These are phyloP conservation scores for Apiospora saccharicola DNA, from an alignment of 2,329 filamentous ascomycete genomes.

Conservation along the genomic window DNA sequence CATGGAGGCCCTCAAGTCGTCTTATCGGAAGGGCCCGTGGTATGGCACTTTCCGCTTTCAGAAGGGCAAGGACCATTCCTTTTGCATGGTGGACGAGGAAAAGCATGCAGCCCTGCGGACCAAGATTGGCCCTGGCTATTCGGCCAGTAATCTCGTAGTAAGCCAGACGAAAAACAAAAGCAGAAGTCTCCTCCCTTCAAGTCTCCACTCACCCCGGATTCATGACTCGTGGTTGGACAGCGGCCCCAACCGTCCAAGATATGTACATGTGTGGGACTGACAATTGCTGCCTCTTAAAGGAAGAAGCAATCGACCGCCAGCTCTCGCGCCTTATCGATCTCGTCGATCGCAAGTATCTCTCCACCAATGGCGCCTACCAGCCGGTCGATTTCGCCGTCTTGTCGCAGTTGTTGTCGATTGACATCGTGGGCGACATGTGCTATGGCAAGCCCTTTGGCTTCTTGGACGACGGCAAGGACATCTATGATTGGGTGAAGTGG, in stretches of 20 bases:
- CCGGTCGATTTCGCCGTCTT: conserved; percentile 48
- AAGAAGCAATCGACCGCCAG: conserved; percentile 32
- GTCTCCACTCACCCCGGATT: neutral
- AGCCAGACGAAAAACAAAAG: neutral
- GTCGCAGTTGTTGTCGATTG: conserved; percentile 49
- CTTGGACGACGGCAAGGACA: conserved; percentile 41
- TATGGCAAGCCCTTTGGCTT: conserved; percentile 45
- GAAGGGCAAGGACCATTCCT: conserved; percentile 30
- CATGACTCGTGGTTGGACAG: neutral
- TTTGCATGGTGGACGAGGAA: conserved; percentile 28
- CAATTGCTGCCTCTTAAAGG: too few relatives aligned
- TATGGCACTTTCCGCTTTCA: conserved; percentile 31
- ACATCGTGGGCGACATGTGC: conserved; percentile 45
- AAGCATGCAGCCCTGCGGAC: conserved; percentile 35
- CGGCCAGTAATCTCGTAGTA: conserved; percentile 26
- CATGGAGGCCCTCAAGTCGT: conserved; percentile 31
- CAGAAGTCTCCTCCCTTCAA: too few relatives aligned
- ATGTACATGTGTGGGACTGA: too few relatives aligned
- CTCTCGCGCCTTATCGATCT: conserved; percentile 29
- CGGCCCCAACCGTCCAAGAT: neutral
- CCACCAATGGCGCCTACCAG: conserved; percentile 21
- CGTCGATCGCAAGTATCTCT: conserved; percentile 33
- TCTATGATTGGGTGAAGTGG: conserved; percentile 36
- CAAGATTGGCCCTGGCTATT: conserved; percentile 32
- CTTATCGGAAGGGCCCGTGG: conserved; percentile 33